A percentile compares a stretch with the other conserved stretches of the same genome.
These are phyloP conservation scores for Globisporangium nodosum DNA, from an alignment of 352 stramenopile genomes.

Conservation along the genomic window DNA sequence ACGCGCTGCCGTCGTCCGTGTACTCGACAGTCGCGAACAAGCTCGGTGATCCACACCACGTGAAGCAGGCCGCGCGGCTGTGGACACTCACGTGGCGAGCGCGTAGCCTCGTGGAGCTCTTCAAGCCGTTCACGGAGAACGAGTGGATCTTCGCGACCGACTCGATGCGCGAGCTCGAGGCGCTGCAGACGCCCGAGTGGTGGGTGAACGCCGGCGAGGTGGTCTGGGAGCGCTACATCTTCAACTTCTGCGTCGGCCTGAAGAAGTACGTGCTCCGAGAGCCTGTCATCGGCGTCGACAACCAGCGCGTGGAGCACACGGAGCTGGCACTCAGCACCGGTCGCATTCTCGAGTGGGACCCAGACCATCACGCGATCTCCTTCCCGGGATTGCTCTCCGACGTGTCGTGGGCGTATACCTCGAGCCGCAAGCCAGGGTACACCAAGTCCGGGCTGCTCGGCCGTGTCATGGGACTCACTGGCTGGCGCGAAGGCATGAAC, in stretches of 20 bases:
- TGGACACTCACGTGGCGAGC: constrained; percentile 76
- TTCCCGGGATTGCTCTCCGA: constrained; percentile 82
- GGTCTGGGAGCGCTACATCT: constrained; percentile 80
- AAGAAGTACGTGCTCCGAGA: constrained; percentile 83
- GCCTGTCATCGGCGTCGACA: constrained; percentile 79
- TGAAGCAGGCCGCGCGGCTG: constrained; percentile 59
- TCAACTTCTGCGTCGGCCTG: constrained; percentile 80
- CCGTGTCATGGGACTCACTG: constrained; percentile 82
- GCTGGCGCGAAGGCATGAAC: constrained; percentile 80
- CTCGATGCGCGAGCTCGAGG: constrained; percentile 27
- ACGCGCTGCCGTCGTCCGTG: constrained; percentile 72
- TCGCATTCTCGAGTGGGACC: constrained; percentile 83
- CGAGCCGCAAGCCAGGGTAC: constrained; percentile 82
- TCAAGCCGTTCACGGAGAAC: constrained; percentile 86
- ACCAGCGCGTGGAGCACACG: constrained; percentile 74
- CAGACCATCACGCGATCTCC: constrained; percentile 85
- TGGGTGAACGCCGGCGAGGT: constrained; percentile 73
- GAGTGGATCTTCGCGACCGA: constrained; percentile 77
- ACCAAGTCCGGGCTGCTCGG: constrained; percentile 78
- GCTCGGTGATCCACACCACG: constrained; percentile 48
- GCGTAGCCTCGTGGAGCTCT: constrained; percentile 70
- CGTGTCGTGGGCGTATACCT: constrained; percentile 87
- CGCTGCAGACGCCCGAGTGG: constrained; percentile 30
- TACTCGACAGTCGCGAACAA: constrained; percentile 76
- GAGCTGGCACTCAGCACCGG: constrained; percentile 73